Evolutionary conservation across 306 rosid species (phyloP).

Genomic region (Cucurbita maxima): DNA sequence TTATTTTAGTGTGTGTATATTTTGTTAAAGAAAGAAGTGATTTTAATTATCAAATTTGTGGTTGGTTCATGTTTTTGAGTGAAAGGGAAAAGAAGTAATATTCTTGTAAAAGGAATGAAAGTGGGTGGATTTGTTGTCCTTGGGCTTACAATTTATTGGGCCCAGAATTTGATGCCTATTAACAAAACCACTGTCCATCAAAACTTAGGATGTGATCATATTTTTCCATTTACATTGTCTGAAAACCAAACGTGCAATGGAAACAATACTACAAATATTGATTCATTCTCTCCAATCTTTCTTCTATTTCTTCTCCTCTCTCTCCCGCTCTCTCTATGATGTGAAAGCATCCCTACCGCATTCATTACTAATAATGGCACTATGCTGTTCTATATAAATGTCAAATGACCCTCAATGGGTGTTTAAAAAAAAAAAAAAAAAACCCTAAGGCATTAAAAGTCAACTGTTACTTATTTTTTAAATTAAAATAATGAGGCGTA

Average conservation of each 20-base stretch:
- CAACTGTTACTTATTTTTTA: background rate
- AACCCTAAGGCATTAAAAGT: background rate
- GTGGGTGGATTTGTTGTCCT: background rate
- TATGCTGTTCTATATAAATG: background rate
- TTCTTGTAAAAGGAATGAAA: background rate
- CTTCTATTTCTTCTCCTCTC: background rate
- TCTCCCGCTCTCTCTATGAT: background rate
- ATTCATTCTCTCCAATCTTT: background rate
- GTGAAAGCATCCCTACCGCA: background rate
- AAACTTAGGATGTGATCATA: background rate
- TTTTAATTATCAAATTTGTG: no score
- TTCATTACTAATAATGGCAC: background rate
- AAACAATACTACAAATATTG: no score
- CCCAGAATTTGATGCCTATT: slow-evolving; percentile 1
- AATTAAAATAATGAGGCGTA: no score
- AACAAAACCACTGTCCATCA: background rate
- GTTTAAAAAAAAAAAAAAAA: no score
- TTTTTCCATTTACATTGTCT: no score
- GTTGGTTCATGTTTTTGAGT: background rate
- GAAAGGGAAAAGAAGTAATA: background rate
- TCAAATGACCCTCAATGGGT: background rate
- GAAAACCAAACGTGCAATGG: no score
- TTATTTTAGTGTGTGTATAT: no score
- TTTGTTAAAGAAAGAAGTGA: background rate
- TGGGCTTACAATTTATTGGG: background rate